Percentiles rank a stretch among this genome's conserved stretches.
Evolutionary conservation across 139 green algal species (phyloP).

Genomic region (Micractinium sp.): DNA sequence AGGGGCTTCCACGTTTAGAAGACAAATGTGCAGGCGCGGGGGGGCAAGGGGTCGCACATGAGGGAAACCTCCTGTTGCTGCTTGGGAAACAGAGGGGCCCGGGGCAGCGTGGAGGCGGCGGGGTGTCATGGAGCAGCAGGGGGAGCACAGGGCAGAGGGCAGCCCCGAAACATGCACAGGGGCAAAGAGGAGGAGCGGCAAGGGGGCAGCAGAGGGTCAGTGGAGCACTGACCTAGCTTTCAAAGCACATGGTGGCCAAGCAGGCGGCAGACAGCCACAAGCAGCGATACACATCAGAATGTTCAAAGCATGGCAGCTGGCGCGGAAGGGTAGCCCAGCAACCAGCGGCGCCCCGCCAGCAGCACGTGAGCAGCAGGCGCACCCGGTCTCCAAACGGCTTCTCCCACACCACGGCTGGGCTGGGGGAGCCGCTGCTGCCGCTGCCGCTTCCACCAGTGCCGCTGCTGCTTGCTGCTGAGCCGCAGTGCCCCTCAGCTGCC

Average conservation of each 20-base stretch:
- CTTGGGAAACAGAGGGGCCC: too few relatives aligned
- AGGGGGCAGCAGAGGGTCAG: background rate
- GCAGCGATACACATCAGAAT: background rate
- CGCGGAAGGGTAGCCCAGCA: background rate
- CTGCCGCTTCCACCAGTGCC: background rate
- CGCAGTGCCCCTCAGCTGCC: background rate
- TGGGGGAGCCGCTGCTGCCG: background rate
- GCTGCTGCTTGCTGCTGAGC: background rate
- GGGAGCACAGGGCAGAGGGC: too few relatives aligned
- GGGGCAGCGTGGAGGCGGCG: too few relatives aligned
- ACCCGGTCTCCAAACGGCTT: slow-evolving; percentile 32
- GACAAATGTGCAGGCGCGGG: background rate
- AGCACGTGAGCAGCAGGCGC: background rate
- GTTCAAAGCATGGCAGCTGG: background rate
- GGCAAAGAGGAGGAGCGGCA: too few relatives aligned
- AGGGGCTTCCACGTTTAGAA: too few relatives aligned
- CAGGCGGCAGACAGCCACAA: background rate
- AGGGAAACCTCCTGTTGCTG: too few relatives aligned
- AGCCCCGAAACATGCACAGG: too few relatives aligned
- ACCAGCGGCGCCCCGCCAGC: background rate
- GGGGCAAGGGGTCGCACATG: too few relatives aligned
- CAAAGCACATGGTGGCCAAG: too few relatives aligned
- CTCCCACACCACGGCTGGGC: slow-evolving; percentile 25
- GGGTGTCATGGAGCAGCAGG: too few relatives aligned
- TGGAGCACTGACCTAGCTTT: too few relatives aligned